Conservation (phyloP, 164 flowering plant genomes). For the Kalanchoe fedtschenkoi region DNA sequence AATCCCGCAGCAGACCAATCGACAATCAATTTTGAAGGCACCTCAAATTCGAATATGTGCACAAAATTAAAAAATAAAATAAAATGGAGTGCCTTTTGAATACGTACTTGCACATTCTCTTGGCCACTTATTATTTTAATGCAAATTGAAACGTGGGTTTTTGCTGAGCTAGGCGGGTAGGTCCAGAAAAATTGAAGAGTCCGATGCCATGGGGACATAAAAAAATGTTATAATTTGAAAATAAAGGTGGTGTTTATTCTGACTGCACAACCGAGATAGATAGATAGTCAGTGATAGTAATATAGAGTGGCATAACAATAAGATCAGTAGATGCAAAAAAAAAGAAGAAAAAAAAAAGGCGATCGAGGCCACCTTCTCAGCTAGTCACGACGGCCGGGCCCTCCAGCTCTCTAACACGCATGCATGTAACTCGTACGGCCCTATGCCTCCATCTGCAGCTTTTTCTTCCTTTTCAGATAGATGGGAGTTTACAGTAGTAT, state of each 20-base stretch:
- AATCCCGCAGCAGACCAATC: too few species aligned
- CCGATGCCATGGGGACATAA: not conserved
- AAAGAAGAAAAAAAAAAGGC: too few species aligned
- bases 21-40: too few species aligned
- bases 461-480: not conserved
- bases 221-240: not conserved
- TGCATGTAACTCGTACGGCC: not conserved
- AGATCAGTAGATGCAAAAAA: not conserved
- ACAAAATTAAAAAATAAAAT: too few species aligned
- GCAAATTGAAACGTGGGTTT: not conserved
- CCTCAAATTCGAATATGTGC: too few species aligned
- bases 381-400: not conserved
- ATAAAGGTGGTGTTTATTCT: not conserved
- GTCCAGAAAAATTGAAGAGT: not conserved
- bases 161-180: not conserved
- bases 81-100: too few species aligned
- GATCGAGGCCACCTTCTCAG: not conserved
- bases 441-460: constrained; percentile 3
- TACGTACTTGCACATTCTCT: too few species aligned
- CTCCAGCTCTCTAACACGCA: not conserved
- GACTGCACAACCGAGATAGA: constrained; percentile 1
- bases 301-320: too few species aligned
- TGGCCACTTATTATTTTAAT: too few species aligned
- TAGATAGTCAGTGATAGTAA: too few species aligned
- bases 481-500: too few species aligned